Percentiles rank a stretch among this genome's conserved stretches.
These are phyloP conservation scores for Moelleriella libera DNA, from an alignment of 2,329 filamentous ascomycete species.

Conservation along the genomic window DNA sequence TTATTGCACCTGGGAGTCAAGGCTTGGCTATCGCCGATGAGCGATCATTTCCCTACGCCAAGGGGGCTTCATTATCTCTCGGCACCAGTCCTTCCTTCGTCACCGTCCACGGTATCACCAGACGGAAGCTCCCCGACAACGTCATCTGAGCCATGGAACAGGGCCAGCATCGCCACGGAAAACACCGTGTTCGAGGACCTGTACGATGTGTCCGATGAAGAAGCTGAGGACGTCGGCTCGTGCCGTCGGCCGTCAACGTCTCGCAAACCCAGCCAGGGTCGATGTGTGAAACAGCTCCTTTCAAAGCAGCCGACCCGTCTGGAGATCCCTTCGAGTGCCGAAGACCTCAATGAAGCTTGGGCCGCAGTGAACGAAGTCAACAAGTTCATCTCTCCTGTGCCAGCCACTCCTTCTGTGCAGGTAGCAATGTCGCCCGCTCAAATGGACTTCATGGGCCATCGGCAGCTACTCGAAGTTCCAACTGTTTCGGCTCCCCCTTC, in stretches of 20 bases:
- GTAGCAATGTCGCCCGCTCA: conserved; percentile 66
- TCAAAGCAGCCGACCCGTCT: conserved; percentile 26
- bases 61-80: conserved; percentile 51
- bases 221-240: conserved; percentile 26
- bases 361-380: conserved; percentile 29
- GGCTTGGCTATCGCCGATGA: conserved; percentile 44
- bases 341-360: conserved; percentile 23
- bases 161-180: conserved; percentile 47
- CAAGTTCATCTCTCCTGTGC: conserved; percentile 42
- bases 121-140: conserved; percentile 39
- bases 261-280: conserved; percentile 21
- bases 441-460: conserved; percentile 53
- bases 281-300: conserved; percentile 22
- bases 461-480: conserved; percentile 52
- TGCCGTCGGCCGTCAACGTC: conserved; percentile 13
- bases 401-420: conserved; percentile 48
- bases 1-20: conserved; percentile 35
- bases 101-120: conserved; percentile 39
- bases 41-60: conserved; percentile 59
- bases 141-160: conserved; percentile 48
- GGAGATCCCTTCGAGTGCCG: conserved; percentile 32
- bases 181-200: conserved; percentile 72
- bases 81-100: conserved; percentile 47
- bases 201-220: conserved; percentile 75
- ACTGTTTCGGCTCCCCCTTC: conserved; percentile 72